Conservation (phyloP, 129 eudicot species). For the Pseudognaphalium luteoalbum region DNA sequence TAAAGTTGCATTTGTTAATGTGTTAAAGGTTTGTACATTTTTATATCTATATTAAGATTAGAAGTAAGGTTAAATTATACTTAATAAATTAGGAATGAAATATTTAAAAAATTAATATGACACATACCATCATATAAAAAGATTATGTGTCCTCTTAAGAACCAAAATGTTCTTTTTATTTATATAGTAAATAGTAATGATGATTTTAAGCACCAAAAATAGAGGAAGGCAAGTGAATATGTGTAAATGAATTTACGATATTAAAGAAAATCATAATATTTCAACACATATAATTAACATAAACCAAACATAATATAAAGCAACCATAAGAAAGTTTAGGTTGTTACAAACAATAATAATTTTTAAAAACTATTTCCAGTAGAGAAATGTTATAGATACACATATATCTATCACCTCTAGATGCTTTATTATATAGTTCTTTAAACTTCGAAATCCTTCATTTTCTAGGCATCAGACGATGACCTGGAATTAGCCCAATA, state of each 20-base stretch:
- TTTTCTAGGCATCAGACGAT: not conserved
- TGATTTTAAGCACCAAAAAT: not conserved
- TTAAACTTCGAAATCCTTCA: not conserved
- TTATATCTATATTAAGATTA: too few relatives aligned
- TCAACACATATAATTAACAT: not conserved
- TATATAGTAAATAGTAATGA: not conserved
- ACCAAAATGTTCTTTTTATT: too few relatives aligned
- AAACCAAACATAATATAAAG: slow-evolving; percentile 1
- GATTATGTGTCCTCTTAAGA: too few relatives aligned
- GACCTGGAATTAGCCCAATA: slow-evolving; percentile 32
- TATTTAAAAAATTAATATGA: too few relatives aligned
- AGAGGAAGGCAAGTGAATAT: not conserved
- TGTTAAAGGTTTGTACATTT: too few relatives aligned
- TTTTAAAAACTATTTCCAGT: too few relatives aligned
- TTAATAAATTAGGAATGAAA: too few relatives aligned
- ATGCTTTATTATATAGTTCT: not conserved
- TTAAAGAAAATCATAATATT: not conserved
- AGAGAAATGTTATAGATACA: slow-evolving; percentile 5
- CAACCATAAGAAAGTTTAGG: slow-evolving; percentile 15
- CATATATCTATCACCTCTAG: slow-evolving; percentile 1
- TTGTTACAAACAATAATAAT: not conserved
- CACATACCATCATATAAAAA: too few relatives aligned
- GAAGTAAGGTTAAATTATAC: too few relatives aligned
- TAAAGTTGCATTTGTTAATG: too few relatives aligned
- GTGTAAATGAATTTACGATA: not conserved